phyloP scores from a whole-genome alignment of 805 yeast genomes.

The Yarrowia deformans region DNA sequence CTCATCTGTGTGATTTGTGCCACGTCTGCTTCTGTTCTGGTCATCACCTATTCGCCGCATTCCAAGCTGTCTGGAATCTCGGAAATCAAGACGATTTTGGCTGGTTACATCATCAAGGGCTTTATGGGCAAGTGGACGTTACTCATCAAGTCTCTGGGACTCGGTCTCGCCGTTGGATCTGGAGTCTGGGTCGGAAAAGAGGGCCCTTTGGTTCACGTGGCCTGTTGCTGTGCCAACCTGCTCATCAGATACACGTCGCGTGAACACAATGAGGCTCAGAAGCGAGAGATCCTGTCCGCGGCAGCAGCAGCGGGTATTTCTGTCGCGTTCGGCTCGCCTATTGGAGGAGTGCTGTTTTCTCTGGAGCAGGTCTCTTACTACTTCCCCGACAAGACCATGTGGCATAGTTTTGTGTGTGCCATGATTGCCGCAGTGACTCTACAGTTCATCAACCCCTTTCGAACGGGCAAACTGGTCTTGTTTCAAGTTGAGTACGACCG shows the following conservation, averaged over 20 bases:
- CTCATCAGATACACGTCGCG: slow-evolving; percentile 50
- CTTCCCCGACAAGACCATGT: slow-evolving; percentile 70
- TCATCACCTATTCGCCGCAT: slow-evolving; percentile 50
- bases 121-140: slow-evolving; percentile 63
- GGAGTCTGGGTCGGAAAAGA: slow-evolving; percentile 88
- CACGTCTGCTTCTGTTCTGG: slow-evolving; percentile 51
- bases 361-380: slow-evolving; percentile 72
- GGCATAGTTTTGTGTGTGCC: slow-evolving; percentile 85
- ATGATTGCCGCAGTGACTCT: slow-evolving; percentile 72
- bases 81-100: slow-evolving; percentile 71
- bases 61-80: slow-evolving; percentile 71
- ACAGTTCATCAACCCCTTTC: slow-evolving; percentile 59
- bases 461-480: slow-evolving; percentile 61
- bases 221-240: slow-evolving; percentile 64
- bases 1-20: slow-evolving; percentile 54
- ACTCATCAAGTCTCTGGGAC: slow-evolving; percentile 62
- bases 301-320: slow-evolving; percentile 86
- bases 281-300: slow-evolving; percentile 73
- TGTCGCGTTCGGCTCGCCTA: slow-evolving; percentile 85
- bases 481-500: slow-evolving; percentile 73
- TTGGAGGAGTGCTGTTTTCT: slow-evolving; percentile 85
- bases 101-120: slow-evolving; percentile 65
- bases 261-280: slow-evolving; percentile 59
- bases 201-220: slow-evolving; percentile 84
- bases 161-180: slow-evolving; percentile 71